phyloP scores from a whole-genome alignment of 2,329 filamentous ascomycete species.

The Pseudocercospora cruenta region DNA sequence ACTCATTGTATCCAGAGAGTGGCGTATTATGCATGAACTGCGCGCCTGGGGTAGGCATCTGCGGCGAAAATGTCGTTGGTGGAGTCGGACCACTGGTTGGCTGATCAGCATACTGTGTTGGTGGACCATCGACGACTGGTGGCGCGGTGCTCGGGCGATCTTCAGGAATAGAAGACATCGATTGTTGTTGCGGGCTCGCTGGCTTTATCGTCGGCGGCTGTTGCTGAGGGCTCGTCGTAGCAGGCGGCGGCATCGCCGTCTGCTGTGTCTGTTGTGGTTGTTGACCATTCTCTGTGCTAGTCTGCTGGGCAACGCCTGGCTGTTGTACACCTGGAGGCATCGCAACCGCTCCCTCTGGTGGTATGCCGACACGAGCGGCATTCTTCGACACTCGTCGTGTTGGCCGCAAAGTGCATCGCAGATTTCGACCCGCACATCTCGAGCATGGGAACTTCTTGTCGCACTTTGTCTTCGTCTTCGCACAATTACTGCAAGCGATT shows the following conservation, averaged over 20 bases:
- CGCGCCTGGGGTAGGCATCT: conserved; percentile 26
- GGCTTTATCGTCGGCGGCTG: conserved; percentile 39
- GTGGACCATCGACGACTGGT: conserved; percentile 39
- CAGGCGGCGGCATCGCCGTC: conserved; percentile 15
- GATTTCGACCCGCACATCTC: conserved; percentile 54
- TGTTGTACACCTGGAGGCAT: conserved; percentile 30
- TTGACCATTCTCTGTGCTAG: conserved; percentile 24
- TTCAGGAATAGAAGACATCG: conserved; percentile 31
- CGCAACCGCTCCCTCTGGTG: conserved; percentile 31
- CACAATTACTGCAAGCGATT: conserved; percentile 58
- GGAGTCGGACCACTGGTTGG: conserved; percentile 40
- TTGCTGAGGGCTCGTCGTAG: conserved; percentile 33
- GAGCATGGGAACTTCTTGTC: conserved; percentile 60
- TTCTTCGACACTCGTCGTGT: conserved; percentile 54
- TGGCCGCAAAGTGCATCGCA: conserved; percentile 53
- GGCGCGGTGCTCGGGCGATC: conserved; percentile 33
- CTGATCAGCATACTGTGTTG: conserved; percentile 48
- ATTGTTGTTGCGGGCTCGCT: conserved; percentile 34
- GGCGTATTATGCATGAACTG: conserved; percentile 49
- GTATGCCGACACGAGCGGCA: conserved; percentile 41
- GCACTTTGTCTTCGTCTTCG: conserved; percentile 59
- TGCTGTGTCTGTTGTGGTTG: conserved; percentile 17
- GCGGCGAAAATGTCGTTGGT: conserved; percentile 31
- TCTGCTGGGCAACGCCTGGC: conserved; percentile 24
- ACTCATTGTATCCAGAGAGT: conserved; percentile 53